phyloP scores from a whole-genome alignment of 495 filamentous ascomycete species.

The Penicillium mononematosum region DNA sequence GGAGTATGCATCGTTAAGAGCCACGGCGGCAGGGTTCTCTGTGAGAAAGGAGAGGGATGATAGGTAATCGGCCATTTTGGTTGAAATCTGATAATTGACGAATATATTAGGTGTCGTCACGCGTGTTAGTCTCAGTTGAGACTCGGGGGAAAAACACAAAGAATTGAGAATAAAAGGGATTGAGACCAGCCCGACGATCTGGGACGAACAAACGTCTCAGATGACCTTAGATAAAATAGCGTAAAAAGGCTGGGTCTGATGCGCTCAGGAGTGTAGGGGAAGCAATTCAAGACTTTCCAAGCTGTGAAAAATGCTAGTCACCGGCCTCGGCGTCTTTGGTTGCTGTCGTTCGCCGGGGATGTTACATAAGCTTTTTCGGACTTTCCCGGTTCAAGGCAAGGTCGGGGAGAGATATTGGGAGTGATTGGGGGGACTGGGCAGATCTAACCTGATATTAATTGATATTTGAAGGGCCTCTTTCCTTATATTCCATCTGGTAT shows the following conservation, averaged over 20 bases:
- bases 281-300: slow-evolving; percentile 30
- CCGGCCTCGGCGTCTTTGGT: slow-evolving; percentile 36
- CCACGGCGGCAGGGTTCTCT: slow-evolving; percentile 67
- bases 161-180: slow-evolving; percentile 24
- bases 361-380: slow-evolving; percentile 31
- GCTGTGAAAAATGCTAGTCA: slow-evolving; percentile 39
- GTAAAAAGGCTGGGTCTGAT: slow-evolving; percentile 25
- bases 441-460: not conserved
- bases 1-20: slow-evolving; percentile 73
- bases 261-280: slow-evolving; percentile 24
- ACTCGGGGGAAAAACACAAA: slow-evolving; percentile 18
- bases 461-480: not conserved
- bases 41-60: slow-evolving; percentile 65
- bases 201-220: slow-evolving; percentile 30
- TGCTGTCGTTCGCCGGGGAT: slow-evolving; percentile 29
- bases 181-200: slow-evolving; percentile 38
- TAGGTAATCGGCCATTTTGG: slow-evolving; percentile 46
- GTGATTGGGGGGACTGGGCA: not conserved
- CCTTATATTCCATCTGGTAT: too few species aligned
- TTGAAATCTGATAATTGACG: slow-evolving; percentile 16
- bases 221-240: slow-evolving; percentile 9
- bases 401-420: not conserved
- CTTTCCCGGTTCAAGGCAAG: slow-evolving; percentile 21
- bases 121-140: slow-evolving; percentile 22
- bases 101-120: slow-evolving; percentile 30